Percentiles rank a stretch among this genome's conserved stretches.
Conservation (phyloP, 306 rosid genomes). For the Cucumis hystrix region DNA sequence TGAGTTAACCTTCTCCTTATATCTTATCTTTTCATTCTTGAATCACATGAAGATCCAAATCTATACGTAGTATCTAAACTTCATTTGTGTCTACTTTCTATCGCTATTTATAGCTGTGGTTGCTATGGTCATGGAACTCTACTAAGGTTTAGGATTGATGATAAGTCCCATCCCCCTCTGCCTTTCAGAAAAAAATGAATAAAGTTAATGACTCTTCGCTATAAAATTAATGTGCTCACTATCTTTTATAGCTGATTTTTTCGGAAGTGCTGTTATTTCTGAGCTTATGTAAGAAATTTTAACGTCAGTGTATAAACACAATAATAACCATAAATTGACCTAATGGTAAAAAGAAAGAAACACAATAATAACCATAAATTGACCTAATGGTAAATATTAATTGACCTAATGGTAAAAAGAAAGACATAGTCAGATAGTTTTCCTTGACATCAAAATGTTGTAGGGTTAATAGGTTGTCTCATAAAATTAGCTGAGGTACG, state of each 20-base stretch:
- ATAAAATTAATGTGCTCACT: not conserved
- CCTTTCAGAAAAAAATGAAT: not conserved
- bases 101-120: not conserved
- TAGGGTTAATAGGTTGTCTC: too few relatives aligned
- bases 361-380: too few relatives aligned
- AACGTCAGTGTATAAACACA: too few relatives aligned
- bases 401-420: too few relatives aligned
- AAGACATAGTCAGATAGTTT: too few relatives aligned
- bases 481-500: too few relatives aligned
- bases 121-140: not conserved
- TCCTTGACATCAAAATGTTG: too few relatives aligned
- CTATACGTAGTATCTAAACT: not conserved
- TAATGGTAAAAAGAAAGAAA: too few relatives aligned
- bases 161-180: not conserved
- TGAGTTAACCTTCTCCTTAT: slow-evolving; percentile 24
- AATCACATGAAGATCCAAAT: not conserved
- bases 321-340: too few relatives aligned
- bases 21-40: not conserved
- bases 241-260: not conserved
- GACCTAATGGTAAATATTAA: too few relatives aligned
- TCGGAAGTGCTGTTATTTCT: not conserved
- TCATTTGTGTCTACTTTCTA: not conserved
- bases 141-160: not conserved
- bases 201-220: not conserved
- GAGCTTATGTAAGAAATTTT: not conserved